Evolutionary conservation across 2,329 filamentous ascomycete species (phyloP).

Genomic region (Aspergillus awamori): DNA sequence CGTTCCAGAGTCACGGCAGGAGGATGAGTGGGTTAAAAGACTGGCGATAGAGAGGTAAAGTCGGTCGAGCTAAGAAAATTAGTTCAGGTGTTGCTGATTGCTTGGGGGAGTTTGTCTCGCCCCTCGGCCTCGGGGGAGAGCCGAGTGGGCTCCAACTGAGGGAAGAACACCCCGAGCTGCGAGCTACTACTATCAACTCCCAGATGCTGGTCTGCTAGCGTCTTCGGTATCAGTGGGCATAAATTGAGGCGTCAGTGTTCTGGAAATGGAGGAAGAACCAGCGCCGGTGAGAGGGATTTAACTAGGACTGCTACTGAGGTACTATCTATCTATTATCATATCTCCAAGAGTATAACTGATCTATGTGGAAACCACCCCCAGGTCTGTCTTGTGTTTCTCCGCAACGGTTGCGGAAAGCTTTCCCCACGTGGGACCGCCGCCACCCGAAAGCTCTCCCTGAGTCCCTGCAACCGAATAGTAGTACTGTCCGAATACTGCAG

Average conservation of each 20-base stretch:
- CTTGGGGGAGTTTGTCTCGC: background rate
- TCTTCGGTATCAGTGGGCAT: too few relatives aligned
- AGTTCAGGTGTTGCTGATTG: background rate
- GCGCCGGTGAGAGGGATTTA: background rate
- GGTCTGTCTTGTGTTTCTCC: too few relatives aligned
- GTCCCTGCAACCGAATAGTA: background rate
- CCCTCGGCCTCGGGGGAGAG: background rate
- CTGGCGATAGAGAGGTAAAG: background rate
- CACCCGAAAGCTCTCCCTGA: background rate
- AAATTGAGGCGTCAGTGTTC: background rate
- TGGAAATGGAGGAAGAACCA: background rate
- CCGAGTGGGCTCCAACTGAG: background rate
- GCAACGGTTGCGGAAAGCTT: background rate
- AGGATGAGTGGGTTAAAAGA: background rate
- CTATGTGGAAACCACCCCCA: too few relatives aligned
- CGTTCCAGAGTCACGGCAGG: background rate
- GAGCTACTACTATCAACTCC: too few relatives aligned
- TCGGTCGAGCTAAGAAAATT: background rate
- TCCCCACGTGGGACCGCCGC: background rate
- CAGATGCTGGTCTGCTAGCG: too few relatives aligned
- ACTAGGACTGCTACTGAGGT: background rate
- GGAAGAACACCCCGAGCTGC: background rate
- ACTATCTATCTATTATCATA: too few relatives aligned
- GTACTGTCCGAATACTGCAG: too few relatives aligned
- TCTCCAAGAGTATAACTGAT: too few relatives aligned